Percentiles rank a stretch among this genome's conserved stretches.
Evolutionary conservation across 257 asterid genomes (phyloP).

Genomic region (Solanum corneliomulleri): DNA sequence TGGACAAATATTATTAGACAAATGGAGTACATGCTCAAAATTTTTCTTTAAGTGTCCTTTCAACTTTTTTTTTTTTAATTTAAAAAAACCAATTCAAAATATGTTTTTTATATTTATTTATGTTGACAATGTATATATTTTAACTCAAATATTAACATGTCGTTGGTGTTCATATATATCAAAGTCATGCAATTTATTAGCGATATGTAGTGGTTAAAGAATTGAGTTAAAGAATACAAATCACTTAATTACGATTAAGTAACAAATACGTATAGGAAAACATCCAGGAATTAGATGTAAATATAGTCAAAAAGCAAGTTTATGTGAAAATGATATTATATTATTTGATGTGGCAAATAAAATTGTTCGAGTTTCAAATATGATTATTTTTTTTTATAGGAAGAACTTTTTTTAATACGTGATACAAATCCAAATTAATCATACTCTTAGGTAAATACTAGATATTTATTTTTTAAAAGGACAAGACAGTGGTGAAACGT

Average conservation of each 20-base stretch:
- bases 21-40: no score
- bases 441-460: no score
- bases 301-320: not conserved
- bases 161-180: not conserved
- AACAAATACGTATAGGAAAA: not conserved
- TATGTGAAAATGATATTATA: not conserved
- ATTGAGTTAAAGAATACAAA: not conserved
- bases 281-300: not conserved
- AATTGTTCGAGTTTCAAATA: not conserved
- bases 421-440: not conserved
- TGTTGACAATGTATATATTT: not conserved
- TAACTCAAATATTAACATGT: not conserved
- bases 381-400: no score
- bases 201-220: not conserved
- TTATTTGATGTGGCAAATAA: not conserved
- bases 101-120: not conserved
- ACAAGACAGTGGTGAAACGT: no score
- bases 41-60: no score
- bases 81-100: not conserved
- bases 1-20: no score
- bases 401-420: no score
- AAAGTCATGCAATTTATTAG: not conserved
- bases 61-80: no score
- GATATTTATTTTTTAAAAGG: no score
- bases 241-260: not conserved